Conservation (phyloP, 2,329 filamentous ascomycete species). For the Xenosphaeropsis pyriputrescens region DNA sequence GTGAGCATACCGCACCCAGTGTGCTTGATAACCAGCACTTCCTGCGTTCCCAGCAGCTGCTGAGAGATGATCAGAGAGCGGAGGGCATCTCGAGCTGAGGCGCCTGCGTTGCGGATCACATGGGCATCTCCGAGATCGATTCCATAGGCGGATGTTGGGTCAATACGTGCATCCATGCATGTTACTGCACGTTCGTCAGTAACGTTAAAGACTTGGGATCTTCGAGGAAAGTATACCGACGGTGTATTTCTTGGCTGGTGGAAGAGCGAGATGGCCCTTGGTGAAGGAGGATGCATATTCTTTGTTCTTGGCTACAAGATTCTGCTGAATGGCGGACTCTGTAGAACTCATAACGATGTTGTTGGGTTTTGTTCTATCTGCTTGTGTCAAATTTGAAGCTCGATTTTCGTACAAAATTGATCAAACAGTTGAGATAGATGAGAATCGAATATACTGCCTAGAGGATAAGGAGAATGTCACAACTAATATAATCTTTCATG, state of each 20-base stretch:
- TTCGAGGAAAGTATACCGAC: constrained; percentile 30
- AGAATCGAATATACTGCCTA: too few relatives aligned
- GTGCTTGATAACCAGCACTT: constrained; percentile 38
- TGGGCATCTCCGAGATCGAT: constrained; percentile 65
- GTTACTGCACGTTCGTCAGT: constrained; percentile 32
- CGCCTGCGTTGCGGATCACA: constrained; percentile 63
- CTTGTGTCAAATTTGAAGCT: too few relatives aligned
- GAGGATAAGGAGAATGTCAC: too few relatives aligned
- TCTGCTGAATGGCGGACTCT: constrained; percentile 30
- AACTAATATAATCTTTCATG: too few relatives aligned
- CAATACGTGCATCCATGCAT: constrained; percentile 69
- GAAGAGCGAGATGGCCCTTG: constrained; percentile 50
- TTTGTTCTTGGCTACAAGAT: constrained; percentile 40
- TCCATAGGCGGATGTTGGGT: constrained; percentile 54
- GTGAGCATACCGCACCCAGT: constrained; percentile 62
- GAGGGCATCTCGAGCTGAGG: constrained; percentile 50
- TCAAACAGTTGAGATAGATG: too few relatives aligned
- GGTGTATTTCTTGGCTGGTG: constrained; percentile 55
- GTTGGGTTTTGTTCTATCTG: background rate
- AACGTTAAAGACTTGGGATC: constrained; percentile 1
- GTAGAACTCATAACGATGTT: background rate
- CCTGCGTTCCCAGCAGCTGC: constrained; percentile 61
- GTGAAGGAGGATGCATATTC: constrained; percentile 43
- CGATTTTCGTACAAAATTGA: too few relatives aligned
- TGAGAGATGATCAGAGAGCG: constrained; percentile 66